Percentiles rank a stretch among this genome's conserved stretches.
Conservation (phyloP, 2,329 filamentous ascomycete genomes). For the Cytospora chrysosperma region DNA sequence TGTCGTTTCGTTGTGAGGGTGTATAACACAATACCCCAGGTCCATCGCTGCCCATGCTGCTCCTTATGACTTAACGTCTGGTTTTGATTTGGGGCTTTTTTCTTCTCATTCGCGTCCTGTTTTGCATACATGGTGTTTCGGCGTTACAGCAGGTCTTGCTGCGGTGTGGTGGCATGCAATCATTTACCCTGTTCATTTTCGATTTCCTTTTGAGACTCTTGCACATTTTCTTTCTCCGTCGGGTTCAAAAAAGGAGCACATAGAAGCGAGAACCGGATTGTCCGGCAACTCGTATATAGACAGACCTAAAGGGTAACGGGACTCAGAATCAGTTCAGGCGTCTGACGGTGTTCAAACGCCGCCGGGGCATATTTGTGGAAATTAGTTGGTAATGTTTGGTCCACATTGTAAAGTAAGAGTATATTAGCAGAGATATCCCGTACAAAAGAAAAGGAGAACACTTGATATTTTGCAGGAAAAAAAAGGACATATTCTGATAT, state of each 20-base stretch:
- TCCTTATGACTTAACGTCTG: conserved; percentile 20
- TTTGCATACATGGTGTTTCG: conserved; percentile 13
- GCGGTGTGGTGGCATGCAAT: conserved; percentile 12
- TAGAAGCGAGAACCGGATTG: conserved; percentile 9
- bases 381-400: conserved; percentile 22
- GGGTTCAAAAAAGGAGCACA: conserved; percentile 8
- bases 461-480: background rate
- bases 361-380: background rate
- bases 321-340: conserved; percentile 8
- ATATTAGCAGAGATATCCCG: background rate
- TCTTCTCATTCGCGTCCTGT: conserved; percentile 11
- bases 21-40: background rate
- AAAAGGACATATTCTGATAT: background rate
- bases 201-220: background rate
- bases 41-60: conserved; percentile 8
- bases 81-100: conserved; percentile 20
- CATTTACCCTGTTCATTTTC: background rate
- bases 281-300: conserved; percentile 22
- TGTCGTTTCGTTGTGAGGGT: conserved; percentile 42
- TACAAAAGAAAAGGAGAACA: background rate
- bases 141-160: conserved; percentile 9
- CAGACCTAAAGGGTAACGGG: conserved; percentile 7
- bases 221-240: background rate
- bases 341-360: background rate
- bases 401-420: conserved; percentile 9